phyloP scores from a whole-genome alignment of 2,329 filamentous ascomycete genomes.

The Hawksworthiomyces lignivorus region DNA sequence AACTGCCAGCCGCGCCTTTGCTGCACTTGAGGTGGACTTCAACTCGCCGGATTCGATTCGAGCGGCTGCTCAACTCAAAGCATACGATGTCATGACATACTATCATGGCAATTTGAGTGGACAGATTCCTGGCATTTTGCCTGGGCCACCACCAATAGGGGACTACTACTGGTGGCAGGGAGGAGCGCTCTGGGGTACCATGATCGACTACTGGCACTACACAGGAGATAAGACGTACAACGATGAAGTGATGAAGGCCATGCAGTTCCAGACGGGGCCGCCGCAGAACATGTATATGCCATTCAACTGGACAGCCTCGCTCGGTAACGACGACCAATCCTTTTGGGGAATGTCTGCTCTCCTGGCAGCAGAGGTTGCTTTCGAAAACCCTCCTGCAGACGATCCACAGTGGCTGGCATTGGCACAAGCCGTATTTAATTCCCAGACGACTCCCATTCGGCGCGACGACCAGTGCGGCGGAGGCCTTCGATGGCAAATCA shows the following conservation, averaged over 20 bases:
- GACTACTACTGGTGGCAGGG: constrained; percentile 52
- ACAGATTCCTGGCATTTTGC: background rate
- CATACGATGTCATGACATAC: background rate
- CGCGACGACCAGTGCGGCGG: constrained; percentile 55
- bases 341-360: constrained; percentile 57
- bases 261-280: constrained; percentile 22
- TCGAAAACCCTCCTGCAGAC: constrained; percentile 44
- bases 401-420: constrained; percentile 45
- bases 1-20: background rate
- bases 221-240: constrained; percentile 57
- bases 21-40: constrained; percentile 5
- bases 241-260: constrained; percentile 47
- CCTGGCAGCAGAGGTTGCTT: constrained; percentile 45
- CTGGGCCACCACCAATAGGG: background rate
- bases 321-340: constrained; percentile 55
- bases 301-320: constrained; percentile 23
- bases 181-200: constrained; percentile 61
- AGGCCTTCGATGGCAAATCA: constrained; percentile 58
- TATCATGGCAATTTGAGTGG: background rate
- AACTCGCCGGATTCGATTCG: constrained; percentile 2
- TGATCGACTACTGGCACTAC: constrained; percentile 70
- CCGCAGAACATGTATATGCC: constrained; percentile 21
- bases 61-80: constrained; percentile 5
- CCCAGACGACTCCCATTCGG: constrained; percentile 32
- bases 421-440: constrained; percentile 53